phyloP scores from a whole-genome alignment of 495 filamentous ascomycete genomes.

The Daldinia decipiens region DNA sequence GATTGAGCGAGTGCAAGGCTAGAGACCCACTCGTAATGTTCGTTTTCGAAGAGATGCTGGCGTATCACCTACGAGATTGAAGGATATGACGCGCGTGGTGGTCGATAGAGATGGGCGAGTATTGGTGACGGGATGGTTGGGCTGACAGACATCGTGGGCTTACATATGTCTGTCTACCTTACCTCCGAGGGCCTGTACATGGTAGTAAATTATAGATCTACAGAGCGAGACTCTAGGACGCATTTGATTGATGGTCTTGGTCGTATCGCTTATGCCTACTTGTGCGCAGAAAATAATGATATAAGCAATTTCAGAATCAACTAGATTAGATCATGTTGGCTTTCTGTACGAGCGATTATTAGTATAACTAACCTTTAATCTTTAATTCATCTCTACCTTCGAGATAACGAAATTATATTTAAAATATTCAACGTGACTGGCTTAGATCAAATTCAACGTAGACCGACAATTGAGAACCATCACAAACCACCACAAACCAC shows the following conservation, averaged over 20 bases:
- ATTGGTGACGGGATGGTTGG: neutral
- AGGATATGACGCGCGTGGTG: neutral
- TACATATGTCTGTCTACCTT: neutral
- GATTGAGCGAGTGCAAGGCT: conserved; percentile 9
- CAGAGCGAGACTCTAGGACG: neutral
- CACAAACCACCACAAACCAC: neutral
- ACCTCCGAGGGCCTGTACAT: neutral
- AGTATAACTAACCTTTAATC: too few species aligned
- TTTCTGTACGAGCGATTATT: too few species aligned
- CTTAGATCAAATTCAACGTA: neutral
- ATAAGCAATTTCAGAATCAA: neutral
- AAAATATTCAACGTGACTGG: neutral
- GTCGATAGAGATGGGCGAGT: neutral
- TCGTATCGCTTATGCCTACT: neutral
- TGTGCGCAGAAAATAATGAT: neutral
- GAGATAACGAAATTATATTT: too few species aligned
- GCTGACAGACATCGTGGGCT: neutral
- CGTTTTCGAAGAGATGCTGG: neutral
- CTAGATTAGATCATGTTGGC: neutral
- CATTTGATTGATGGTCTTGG: neutral
- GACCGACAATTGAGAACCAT: neutral
- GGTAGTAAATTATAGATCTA: neutral
- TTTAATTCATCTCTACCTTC: too few species aligned
- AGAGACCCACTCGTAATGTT: conserved; percentile 10
- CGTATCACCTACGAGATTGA: conserved; percentile 5